phyloP scores from a whole-genome alignment of 148 eudicot species.

The Nyssa sinensis region DNA sequence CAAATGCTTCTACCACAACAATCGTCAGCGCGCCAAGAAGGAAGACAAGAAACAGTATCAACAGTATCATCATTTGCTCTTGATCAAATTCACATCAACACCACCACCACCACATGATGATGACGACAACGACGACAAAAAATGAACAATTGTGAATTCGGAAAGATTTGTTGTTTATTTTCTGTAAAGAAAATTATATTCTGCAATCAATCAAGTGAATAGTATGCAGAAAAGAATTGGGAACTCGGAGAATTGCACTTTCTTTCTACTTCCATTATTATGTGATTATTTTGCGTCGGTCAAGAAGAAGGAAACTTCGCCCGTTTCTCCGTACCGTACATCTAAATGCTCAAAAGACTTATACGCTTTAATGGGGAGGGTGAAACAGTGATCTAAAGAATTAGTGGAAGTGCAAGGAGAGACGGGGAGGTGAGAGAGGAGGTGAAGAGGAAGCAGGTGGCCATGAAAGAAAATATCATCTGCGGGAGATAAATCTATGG shows the following conservation, averaged over 20 bases:
- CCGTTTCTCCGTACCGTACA: no score
- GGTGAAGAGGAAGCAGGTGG: slow-evolving; percentile 71
- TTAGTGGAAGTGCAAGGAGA: slow-evolving; percentile 65
- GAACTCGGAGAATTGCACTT: no score
- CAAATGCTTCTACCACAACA: slow-evolving; percentile 8
- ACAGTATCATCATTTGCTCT: background rate
- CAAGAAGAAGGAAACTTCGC: no score
- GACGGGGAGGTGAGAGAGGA: slow-evolving; percentile 50
- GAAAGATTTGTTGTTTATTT: background rate
- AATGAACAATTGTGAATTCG: background rate
- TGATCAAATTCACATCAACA: no score
- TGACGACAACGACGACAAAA: no score
- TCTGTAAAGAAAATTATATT: background rate
- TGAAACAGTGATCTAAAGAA: slow-evolving; percentile 53
- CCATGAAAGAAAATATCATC: slow-evolving; percentile 85
- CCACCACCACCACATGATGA: no score
- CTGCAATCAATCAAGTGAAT: background rate
- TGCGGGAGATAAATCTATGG: slow-evolving; percentile 69
- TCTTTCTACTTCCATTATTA: no score
- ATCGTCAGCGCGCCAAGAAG: slow-evolving; percentile 15
- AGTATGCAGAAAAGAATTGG: background rate
- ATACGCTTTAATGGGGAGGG: slow-evolving; percentile 51
- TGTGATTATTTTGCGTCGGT: no score
- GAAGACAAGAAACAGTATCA: slow-evolving; percentile 7
- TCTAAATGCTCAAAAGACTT: no score